Evolutionary conservation across 2,329 filamentous ascomycete species (phyloP).

Genomic region (Curvularia spicifera): DNA sequence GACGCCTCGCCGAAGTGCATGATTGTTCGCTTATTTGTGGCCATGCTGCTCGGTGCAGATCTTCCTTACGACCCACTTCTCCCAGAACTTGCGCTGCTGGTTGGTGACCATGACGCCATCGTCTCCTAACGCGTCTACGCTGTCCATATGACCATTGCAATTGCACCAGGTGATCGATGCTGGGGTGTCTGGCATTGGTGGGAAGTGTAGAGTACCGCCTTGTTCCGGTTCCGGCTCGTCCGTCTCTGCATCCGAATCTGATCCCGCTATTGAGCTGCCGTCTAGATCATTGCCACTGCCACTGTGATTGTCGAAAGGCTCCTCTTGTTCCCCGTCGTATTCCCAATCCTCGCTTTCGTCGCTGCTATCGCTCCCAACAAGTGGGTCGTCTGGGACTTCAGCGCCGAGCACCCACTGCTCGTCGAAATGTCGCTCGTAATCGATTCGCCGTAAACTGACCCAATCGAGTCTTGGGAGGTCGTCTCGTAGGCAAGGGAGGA

Average conservation of each 20-base stretch:
- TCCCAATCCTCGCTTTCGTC: slow-evolving; percentile 47
- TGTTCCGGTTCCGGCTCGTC: slow-evolving; percentile 45
- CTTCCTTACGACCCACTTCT: slow-evolving; percentile 60
- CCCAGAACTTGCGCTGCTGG: slow-evolving; percentile 61
- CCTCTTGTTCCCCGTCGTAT: slow-evolving; percentile 39
- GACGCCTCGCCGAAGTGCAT: background rate
- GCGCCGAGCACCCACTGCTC: slow-evolving; percentile 54
- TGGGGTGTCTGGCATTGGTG: slow-evolving; percentile 55
- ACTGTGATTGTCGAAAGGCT: slow-evolving; percentile 25
- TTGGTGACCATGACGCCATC: slow-evolving; percentile 57
- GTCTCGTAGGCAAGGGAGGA: slow-evolving; percentile 62
- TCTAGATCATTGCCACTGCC: slow-evolving; percentile 43
- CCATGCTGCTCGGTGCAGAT: slow-evolving; percentile 51
- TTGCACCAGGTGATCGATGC: slow-evolving; percentile 56
- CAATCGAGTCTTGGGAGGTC: slow-evolving; percentile 66
- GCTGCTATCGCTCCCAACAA: slow-evolving; percentile 54
- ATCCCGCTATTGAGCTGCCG: slow-evolving; percentile 44
- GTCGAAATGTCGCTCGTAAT: slow-evolving; percentile 64
- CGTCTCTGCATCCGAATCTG: slow-evolving; percentile 43
- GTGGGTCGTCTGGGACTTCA: slow-evolving; percentile 57
- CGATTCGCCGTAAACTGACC: slow-evolving; percentile 67
- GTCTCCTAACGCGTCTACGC: slow-evolving; percentile 56
- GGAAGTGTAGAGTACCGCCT: slow-evolving; percentile 55
- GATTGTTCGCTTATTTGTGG: slow-evolving; percentile 39
- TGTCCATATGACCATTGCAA: slow-evolving; percentile 52